A percentile compares a stretch with the other conserved stretches of the same genome.
Conservation (phyloP, 148 eudicot species). For the Salicornia ramosissima region DNA sequence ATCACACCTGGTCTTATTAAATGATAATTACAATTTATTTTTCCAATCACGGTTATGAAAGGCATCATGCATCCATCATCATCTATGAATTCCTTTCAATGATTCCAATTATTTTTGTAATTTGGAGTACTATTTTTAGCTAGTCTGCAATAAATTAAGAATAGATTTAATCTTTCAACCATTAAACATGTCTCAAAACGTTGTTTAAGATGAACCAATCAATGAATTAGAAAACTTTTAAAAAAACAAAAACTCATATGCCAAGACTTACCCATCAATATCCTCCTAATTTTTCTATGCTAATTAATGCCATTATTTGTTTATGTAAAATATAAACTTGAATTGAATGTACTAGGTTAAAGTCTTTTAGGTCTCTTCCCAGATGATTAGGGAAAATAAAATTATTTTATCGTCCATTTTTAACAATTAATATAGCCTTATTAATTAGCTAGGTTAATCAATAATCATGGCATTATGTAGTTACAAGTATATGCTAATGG, state of each 20-base stretch:
- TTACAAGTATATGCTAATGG: slow-evolving; percentile 4
- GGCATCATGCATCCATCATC: too few species aligned
- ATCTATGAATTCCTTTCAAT: too few species aligned
- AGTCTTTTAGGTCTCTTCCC: not conserved
- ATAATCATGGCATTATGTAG: slow-evolving; percentile 19
- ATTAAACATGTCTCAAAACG: slow-evolving; percentile 8
- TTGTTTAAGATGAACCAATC: not conserved
- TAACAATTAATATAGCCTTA: not conserved
- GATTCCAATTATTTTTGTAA: not conserved
- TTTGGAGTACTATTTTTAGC: not conserved
- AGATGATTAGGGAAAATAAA: not conserved
- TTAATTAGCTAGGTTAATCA: too few species aligned
- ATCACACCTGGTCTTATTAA: too few species aligned
- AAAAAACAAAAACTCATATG: not conserved
- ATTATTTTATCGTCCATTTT: too few species aligned
- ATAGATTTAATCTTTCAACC: not conserved
- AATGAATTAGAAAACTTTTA: not conserved
- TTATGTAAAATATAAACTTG: not conserved
- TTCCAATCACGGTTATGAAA: too few species aligned
- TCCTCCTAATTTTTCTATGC: not conserved
- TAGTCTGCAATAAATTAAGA: too few species aligned
- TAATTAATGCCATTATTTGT: not conserved
- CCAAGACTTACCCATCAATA: not conserved
- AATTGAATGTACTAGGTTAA: not conserved
- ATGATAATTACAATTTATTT: too few species aligned